Evolutionary conservation across 495 filamentous ascomycete genomes (phyloP).

Genomic region (Tuber indicum): DNA sequence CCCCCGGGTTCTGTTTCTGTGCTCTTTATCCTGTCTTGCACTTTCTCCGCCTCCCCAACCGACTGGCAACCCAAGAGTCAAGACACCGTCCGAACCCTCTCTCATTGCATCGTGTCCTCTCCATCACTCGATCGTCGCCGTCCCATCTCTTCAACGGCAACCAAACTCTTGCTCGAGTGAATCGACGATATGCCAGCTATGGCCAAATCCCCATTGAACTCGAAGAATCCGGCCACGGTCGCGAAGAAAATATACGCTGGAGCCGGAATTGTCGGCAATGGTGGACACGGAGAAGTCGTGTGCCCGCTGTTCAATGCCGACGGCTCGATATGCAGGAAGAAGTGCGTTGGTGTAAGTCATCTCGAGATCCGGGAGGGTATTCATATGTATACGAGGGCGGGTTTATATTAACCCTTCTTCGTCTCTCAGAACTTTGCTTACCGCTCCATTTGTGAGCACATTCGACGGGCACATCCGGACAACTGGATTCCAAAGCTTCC

Average conservation of each 20-base stretch:
- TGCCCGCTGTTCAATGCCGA: constrained; percentile 95
- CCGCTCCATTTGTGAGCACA: constrained; percentile 99
- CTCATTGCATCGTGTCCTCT: constrained; percentile 25
- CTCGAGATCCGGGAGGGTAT: neutral
- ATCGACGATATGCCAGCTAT: constrained; percentile 32
- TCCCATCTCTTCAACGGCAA: neutral
- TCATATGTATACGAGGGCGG: constrained; percentile 17
- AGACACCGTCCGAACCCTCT: constrained; percentile 23
- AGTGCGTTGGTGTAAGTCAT: constrained; percentile 87
- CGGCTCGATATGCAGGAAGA: constrained; percentile 93
- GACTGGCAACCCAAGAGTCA: constrained; percentile 5
- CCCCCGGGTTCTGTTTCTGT: constrained; percentile 32
- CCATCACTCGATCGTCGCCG: constrained; percentile 7
- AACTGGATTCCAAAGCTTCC: constrained; percentile 98
- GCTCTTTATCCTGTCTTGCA: constrained; percentile 31
- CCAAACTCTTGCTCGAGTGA: neutral
- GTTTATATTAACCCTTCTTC: constrained; percentile 18
- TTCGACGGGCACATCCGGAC: constrained; percentile 92
- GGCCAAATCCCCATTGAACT: constrained; percentile 39
- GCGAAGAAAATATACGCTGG: constrained; percentile 35
- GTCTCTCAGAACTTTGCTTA: constrained; percentile 48
- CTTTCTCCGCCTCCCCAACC: constrained; percentile 4
- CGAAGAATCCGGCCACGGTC: constrained; percentile 38
- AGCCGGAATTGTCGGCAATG: constrained; percentile 29
- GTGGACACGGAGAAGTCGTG: constrained; percentile 62